phyloP scores from a whole-genome alignment of 176 grass and related monocot species.

The Lolium multiflorum region DNA sequence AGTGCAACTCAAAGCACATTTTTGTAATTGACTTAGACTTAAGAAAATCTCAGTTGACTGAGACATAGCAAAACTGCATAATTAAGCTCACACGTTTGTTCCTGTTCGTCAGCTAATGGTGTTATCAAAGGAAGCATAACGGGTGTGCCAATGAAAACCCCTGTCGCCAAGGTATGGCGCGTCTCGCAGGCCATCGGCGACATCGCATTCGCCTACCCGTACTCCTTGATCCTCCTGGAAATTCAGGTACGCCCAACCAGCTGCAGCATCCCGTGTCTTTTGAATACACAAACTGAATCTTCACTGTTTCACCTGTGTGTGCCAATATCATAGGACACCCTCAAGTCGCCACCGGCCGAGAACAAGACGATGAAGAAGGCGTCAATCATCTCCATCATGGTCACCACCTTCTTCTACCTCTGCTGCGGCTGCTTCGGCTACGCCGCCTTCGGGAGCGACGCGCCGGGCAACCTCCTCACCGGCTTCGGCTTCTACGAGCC shows the following conservation, averaged over 20 bases:
- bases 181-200: constrained; percentile 70
- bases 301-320: not conserved
- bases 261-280: not conserved
- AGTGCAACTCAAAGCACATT: no score
- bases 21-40: no score
- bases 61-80: no score
- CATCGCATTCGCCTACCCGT: constrained; percentile 69
- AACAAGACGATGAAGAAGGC: constrained; percentile 91
- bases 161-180: constrained; percentile 62
- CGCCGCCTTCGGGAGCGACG: constrained; percentile 72
- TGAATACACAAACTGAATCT: not conserved
- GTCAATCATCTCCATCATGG: constrained; percentile 58
- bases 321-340: constrained; percentile 55
- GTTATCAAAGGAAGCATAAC: constrained; percentile 68
- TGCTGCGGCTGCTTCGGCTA: constrained; percentile 92
- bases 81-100: not conserved
- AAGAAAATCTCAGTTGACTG: no score
- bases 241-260: constrained; percentile 52
- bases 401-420: constrained; percentile 90
- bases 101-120: constrained; percentile 57
- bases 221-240: constrained; percentile 73
- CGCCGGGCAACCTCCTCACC: constrained; percentile 81
- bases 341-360: constrained; percentile 72
- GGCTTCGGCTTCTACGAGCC: constrained; percentile 79
- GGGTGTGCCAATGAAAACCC: constrained; percentile 47